Evolutionary conservation across 768 basidiomycete species (phyloP).

Genomic region (Leccinum rimulosum): DNA sequence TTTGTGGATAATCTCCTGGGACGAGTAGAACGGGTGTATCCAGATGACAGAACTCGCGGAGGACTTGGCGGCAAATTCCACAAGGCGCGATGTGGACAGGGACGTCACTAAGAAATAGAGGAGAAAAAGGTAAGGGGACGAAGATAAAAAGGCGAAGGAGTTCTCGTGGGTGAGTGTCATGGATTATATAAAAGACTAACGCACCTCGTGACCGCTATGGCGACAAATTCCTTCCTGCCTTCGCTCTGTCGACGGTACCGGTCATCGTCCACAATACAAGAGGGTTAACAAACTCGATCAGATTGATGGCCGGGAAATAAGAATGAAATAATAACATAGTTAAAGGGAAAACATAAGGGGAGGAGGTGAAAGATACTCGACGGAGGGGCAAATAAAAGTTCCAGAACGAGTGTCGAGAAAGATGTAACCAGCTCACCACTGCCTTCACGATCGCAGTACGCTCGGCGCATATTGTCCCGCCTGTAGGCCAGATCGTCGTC

Average conservation of each 20-base stretch:
- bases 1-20: constrained; percentile 57
- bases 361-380: neutral
- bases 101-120: constrained; percentile 59
- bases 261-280: no score
- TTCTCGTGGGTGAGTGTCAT: neutral
- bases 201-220: constrained; percentile 78
- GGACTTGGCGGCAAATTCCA: constrained; percentile 90
- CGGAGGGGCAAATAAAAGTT: neutral
- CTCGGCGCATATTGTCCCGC: constrained; percentile 91
- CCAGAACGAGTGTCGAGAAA: neutral
- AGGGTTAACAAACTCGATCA: neutral
- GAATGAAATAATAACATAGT: neutral
- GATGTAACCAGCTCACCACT: constrained; percentile 50
- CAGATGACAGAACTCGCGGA: constrained; percentile 79
- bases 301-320: neutral
- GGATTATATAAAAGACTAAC: constrained; percentile 21
- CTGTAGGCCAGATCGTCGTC: constrained; percentile 36
- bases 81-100: constrained; percentile 73
- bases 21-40: constrained; percentile 73
- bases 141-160: neutral
- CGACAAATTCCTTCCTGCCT: constrained; percentile 66
- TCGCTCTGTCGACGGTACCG: constrained; percentile 57
- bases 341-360: neutral
- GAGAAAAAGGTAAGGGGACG: neutral
- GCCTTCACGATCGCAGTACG: constrained; percentile 95